These are phyloP conservation scores for Babesia bigemina DNA, from an alignment of 169 alveolate genomes.

Conservation along the genomic window DNA sequence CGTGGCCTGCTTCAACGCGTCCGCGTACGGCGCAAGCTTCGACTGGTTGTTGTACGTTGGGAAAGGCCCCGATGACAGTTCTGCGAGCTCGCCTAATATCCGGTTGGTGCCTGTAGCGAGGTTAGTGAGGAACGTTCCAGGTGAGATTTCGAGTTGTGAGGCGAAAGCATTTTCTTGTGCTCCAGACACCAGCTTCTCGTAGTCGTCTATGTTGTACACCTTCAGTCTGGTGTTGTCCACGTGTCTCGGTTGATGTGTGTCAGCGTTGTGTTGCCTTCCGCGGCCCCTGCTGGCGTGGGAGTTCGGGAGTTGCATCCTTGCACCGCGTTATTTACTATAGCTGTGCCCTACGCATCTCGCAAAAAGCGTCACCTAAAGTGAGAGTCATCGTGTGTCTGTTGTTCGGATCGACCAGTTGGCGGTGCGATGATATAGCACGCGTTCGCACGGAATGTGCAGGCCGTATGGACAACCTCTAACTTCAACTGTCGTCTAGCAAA, in stretches of 20 bases:
- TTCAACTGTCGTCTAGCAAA: no score
- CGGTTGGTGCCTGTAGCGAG: slow-evolving; percentile 3
- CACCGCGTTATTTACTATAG: background rate
- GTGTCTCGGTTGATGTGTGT: background rate
- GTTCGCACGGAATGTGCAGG: slow-evolving; percentile 10
- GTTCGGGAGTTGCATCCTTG: slow-evolving; percentile 12
- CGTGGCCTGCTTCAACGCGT: slow-evolving; percentile 2
- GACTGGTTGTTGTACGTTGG: slow-evolving; percentile 28
- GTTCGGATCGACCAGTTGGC: background rate
- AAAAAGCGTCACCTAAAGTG: background rate
- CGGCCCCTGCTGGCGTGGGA: background rate
- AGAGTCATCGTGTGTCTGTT: background rate
- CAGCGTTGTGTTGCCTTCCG: background rate
- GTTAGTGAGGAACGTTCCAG: slow-evolving; percentile 10
- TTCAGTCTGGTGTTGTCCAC: background rate
- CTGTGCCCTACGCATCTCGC: background rate
- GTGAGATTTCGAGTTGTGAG: slow-evolving; percentile 28
- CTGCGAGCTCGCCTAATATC: slow-evolving; percentile 11
- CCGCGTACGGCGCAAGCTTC: slow-evolving; percentile 10
- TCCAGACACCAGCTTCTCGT: slow-evolving; percentile 8
- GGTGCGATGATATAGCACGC: slow-evolving; percentile 16
- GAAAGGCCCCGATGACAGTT: slow-evolving; percentile 30
- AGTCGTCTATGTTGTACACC: slow-evolving; percentile 26
- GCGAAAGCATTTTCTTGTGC: background rate
- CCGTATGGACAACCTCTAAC: no score